Evolutionary conservation across 2,329 filamentous ascomycete genomes (phyloP), one percentile per base, ranked within the genome.

Genomic region (Sclerotinia glacialis): DNA sequence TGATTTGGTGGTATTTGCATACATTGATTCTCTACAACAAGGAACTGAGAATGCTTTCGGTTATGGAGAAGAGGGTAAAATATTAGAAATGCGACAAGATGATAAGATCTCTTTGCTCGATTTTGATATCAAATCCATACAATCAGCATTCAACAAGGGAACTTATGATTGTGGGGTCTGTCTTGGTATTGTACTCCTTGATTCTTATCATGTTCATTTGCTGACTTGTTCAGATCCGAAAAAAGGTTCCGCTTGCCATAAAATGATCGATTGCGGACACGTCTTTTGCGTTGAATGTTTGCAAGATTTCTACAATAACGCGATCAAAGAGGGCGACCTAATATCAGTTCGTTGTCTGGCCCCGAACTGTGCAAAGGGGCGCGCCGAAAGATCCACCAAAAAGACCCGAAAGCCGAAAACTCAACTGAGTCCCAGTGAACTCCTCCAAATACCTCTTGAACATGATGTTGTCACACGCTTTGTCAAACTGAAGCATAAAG

Each of bases 261-360:
- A 86, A 52, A 88, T 98, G 83, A 79, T 90, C 55, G 87, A 89
- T 67, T 99, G 95, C 77, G 87, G 86, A 0, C 94, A 99, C 76
- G 92, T 98, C 47, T 99, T 98, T 75, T 99, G 95, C 77, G 80
- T 89, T 23, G 78, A 86, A n/a, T 99, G 95, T 74, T 81, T 99
- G 3, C 89, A 91, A 69, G 92, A 94, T 72, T 97, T 94, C 72
- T 98, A 96, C 82, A 92, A 89, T 72, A 89, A 87, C 70, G 93
- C 92, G 71, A 97, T 99, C 73, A 86, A 82, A 0, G 91, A 96
- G 74, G 95, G 95, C 0, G 89, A 96, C 73, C 81, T 99, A 23
- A 83, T 87, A 59, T 85, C 86, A 9, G 89, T 99, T 40, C 89
- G 89, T 69, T 99, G 95, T 74, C 82, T 96, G 40, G 84, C 89